phyloP scores from a whole-genome alignment of 768 basidiomycete species.

The Sutorius australiensis region DNA sequence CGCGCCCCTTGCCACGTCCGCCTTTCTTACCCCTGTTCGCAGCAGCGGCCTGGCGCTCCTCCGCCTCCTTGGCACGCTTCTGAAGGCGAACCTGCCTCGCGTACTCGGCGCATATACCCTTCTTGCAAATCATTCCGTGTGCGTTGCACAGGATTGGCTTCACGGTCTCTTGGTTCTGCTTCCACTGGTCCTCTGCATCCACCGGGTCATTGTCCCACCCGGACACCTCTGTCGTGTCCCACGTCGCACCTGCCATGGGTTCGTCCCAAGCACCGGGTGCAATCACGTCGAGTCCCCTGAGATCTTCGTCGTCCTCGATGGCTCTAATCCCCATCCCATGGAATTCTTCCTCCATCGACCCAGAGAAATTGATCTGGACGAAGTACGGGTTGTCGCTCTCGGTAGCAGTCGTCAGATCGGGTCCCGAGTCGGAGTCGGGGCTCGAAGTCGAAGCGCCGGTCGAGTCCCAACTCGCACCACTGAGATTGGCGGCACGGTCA shows the following conservation, averaged over 20 bases:
- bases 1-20: slow-evolving; percentile 9
- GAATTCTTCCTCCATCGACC: slow-evolving; percentile 29
- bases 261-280: slow-evolving; percentile 24
- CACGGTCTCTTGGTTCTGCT: slow-evolving; percentile 2
- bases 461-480: slow-evolving; percentile 23
- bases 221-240: not conserved
- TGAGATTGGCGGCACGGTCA: slow-evolving; percentile 9
- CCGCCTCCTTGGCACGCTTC: slow-evolving; percentile 14
- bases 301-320: slow-evolving; percentile 7
- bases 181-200: slow-evolving; percentile 27
- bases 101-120: slow-evolving; percentile 36
- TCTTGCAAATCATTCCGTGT: slow-evolving; percentile 35
- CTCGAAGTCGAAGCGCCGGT: slow-evolving; percentile 21
- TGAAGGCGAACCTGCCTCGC: slow-evolving; percentile 22
- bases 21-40: slow-evolving; percentile 24
- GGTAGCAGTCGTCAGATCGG: slow-evolving; percentile 21
- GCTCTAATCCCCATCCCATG: slow-evolving; percentile 22
- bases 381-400: slow-evolving; percentile 24
- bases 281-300: slow-evolving; percentile 22
- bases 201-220: slow-evolving; percentile 16
- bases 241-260: not conserved
- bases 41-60: slow-evolving; percentile 14
- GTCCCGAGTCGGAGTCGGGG: slow-evolving; percentile 26
- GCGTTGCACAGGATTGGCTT: slow-evolving; percentile 25
- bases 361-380: slow-evolving; percentile 23